Conservation (phyloP, 768 basidiomycete genomes). For the Tubosaeta brunneosetosa region DNA sequence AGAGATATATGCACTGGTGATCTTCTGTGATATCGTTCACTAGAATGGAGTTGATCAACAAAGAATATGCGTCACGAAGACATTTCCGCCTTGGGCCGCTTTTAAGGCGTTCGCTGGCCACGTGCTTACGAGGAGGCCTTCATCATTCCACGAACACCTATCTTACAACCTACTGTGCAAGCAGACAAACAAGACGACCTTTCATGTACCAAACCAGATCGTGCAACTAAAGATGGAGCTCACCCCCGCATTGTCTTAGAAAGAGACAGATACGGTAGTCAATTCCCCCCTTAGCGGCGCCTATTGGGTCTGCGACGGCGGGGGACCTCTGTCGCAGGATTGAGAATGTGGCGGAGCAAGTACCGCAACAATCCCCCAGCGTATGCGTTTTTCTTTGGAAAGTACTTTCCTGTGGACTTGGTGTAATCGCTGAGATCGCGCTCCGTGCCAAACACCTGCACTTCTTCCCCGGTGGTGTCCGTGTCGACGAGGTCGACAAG, state of each 20-base stretch:
- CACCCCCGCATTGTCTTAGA: not conserved
- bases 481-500: conserved; percentile 20
- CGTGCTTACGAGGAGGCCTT: too few relatives aligned
- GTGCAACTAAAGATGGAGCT: conserved; percentile 1
- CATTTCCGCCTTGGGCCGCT: too few relatives aligned
- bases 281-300: conserved; percentile 14
- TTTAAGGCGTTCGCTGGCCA: too few relatives aligned
- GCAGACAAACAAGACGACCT: too few relatives aligned
- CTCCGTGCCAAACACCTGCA: conserved; percentile 7
- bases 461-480: not conserved
- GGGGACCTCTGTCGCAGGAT: not conserved
- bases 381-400: conserved; percentile 10
- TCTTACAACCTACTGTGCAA: too few relatives aligned
- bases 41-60: too few relatives aligned
- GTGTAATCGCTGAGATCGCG: conserved; percentile 11
- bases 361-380: conserved; percentile 15
- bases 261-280: not conserved
- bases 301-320: not conserved
- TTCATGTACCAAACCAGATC: not conserved
- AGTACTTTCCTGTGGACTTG: conserved; percentile 1
- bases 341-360: conserved; percentile 14
- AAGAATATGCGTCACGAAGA: too few relatives aligned
- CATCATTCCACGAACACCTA: too few relatives aligned
- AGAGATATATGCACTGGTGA: conserved; percentile 61
- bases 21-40: too few relatives aligned